Percentiles rank a stretch among this genome's conserved stretches.
These are phyloP conservation scores for Miscanthus lutarioriparius DNA, from an alignment of 176 grass and related monocot species.

Conservation along the genomic window DNA sequence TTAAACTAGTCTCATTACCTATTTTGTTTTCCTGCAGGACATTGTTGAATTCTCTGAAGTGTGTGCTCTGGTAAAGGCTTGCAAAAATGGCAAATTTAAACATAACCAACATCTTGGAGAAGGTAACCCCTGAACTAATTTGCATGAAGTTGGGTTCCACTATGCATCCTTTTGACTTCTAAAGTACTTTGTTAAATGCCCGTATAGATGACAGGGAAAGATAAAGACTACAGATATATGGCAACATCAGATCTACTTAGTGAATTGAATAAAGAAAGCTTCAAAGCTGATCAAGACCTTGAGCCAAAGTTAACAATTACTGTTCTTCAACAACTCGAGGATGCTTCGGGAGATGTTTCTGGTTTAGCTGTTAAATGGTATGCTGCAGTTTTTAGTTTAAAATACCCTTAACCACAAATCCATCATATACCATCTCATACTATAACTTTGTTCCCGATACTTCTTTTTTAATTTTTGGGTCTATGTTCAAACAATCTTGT, in stretches of 20 bases:
- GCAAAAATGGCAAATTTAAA: conserved; percentile 67
- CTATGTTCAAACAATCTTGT: neutral
- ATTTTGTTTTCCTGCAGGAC: conserved; percentile 22
- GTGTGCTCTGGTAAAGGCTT: neutral
- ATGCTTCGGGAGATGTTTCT: conserved; percentile 94
- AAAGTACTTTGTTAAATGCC: conserved; percentile 26
- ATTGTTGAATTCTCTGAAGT: conserved; percentile 5
- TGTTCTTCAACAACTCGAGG: conserved; percentile 89
- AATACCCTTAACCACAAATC: neutral
- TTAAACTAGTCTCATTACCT: neutral
- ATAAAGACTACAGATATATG: conserved; percentile 98
- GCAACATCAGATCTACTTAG: conserved; percentile 89
- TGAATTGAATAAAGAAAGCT: conserved; percentile 73
- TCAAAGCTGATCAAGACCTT: conserved; percentile 74
- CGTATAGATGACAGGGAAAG: conserved; percentile 90
- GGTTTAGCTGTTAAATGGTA: conserved; percentile 96
- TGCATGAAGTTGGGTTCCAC: conserved; percentile 8
- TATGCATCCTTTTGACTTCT: conserved; percentile 10
- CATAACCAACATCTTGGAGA: conserved; percentile 84
- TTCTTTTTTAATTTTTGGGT: neutral
- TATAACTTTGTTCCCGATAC: neutral
- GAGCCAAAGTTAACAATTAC: conserved; percentile 67
- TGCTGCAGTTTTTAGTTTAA: conserved; percentile 24
- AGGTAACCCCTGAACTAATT: conserved; percentile 40
- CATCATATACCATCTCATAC: neutral